These are phyloP conservation scores for Candida sojae DNA, from an alignment of 1,139 yeast species.

Conservation along the genomic window DNA sequence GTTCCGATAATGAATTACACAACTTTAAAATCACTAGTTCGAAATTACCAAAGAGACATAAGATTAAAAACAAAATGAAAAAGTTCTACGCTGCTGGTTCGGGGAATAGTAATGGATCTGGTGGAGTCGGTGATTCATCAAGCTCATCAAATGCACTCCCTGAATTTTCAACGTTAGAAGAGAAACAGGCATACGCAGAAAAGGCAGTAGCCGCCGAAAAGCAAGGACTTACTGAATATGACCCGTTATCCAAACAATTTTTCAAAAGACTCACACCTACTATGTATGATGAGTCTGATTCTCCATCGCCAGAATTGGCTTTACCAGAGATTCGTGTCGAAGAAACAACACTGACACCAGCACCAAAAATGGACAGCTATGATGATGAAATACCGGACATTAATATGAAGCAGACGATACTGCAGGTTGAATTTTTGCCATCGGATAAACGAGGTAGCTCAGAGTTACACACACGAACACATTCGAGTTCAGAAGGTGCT, in stretches of 20 bases:
- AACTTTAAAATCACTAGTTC: conserved; percentile 10
- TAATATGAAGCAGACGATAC: conserved; percentile 6
- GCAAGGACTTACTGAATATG: neutral
- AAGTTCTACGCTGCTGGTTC: conserved; percentile 11
- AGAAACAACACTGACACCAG: conserved; percentile 4
- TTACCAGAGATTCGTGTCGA: conserved; percentile 7
- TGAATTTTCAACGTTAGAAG: conserved; percentile 4
- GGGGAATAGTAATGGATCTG: neutral
- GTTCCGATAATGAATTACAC: conserved; percentile 13
- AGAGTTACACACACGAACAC: neutral
- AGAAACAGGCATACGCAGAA: neutral
- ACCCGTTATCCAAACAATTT: conserved; percentile 13
- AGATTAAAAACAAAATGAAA: conserved; percentile 12
- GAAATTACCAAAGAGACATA: conserved; percentile 11
- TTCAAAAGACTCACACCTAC: conserved; percentile 15
- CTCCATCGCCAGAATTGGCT: conserved; percentile 1
- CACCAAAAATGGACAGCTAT: neutral
- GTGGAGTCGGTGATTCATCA: conserved; percentile 9
- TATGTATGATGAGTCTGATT: conserved; percentile 1
- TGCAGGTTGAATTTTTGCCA: conserved; percentile 11
- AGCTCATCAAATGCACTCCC: conserved; percentile 9
- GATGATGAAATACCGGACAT: conserved; percentile 2
- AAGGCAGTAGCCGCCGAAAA: neutral
- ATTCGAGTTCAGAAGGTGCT: neutral
- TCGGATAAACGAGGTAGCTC: conserved; percentile 3